phyloP scores from a whole-genome alignment of 208 protist genomes.

The Baffinella frigidus region DNA sequence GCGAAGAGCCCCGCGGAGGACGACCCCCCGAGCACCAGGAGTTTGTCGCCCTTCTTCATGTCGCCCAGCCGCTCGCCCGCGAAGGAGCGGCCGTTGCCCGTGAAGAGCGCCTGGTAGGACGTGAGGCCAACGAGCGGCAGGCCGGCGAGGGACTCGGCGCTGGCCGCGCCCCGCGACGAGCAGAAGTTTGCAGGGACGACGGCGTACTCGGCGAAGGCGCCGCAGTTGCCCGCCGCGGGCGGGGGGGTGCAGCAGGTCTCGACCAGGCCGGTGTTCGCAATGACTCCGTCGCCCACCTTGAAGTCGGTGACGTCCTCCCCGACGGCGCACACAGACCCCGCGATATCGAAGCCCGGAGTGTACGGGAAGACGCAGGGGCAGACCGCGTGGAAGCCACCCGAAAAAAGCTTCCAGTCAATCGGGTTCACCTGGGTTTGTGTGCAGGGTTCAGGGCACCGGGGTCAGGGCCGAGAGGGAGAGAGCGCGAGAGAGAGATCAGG shows the following conservation, averaged over 20 bases:
- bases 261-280: not conserved
- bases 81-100: not conserved
- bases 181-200: not conserved
- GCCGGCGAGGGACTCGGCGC: not conserved
- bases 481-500: too few species aligned
- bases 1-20: not conserved
- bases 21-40: not conserved
- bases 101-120: not conserved
- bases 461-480: too few species aligned
- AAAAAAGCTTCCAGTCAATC: too few species aligned
- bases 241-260: too few species aligned
- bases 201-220: not conserved
- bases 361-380: too few species aligned
- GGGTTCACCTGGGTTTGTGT: too few species aligned
- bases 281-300: not conserved
- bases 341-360: not conserved
- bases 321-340: not conserved
- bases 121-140: not conserved
- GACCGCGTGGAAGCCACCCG: too few species aligned
- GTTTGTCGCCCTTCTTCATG: not conserved
- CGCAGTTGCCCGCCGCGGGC: too few species aligned
- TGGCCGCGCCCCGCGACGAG: not conserved
- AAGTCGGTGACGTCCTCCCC: not conserved
- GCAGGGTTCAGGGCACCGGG: too few species aligned
- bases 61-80: too few species aligned